Base-by-base conservation (phyloP, 371 early-diverging fungal genomes). In the Circinella minor region DNA sequence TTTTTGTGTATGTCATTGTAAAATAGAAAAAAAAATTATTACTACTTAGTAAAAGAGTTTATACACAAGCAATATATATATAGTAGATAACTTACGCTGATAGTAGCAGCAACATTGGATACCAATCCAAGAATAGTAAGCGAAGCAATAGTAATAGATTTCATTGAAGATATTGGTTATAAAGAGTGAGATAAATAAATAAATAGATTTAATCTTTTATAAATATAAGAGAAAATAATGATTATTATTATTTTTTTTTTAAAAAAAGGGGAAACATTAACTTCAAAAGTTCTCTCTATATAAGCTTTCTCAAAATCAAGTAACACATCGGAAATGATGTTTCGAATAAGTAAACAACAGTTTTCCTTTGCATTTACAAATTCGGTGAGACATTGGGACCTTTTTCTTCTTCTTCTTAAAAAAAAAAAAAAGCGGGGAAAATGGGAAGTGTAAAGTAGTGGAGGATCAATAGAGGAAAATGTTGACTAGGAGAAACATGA, bases 271-370 rank as follows among this genome's bases (percentile, higher is more conserved):
- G 27, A 27, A 1, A 1, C 2, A 27, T 27, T 27, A 27, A 27
- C 27, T 27, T 27, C 27, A 27, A 27, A 27, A 27, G 27, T 27
- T 27, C 27, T 27, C 2, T 27, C 2, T 20, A 63, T 1, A 20
- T 46, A 63, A 9, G 8, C 14, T 14, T 13, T 38, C 20, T 38
- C 20, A 47, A 8, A 39, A 9, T 17, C 63, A 27, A 63, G 63
- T 39, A 39, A 63, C 43, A 46, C 43, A 18, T 20, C 63, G 47
- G 63, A 57, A 57, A 57, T 34, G 57, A 34, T 34, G 57, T 57
- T 57, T 57, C 57, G 36, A 27, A 17, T 10, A 34, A 27, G 27
- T 57, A 57, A 57, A 57, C 57, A 57, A 2, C n/a, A 1, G 1
- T 51, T 51, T 51, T 17, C 0, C 3, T 11, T 11, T 15, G 51